These are phyloP conservation scores for Schizochytrium sp. DNA, from an alignment of 108 stramenopile genomes.

Conservation along the genomic window DNA sequence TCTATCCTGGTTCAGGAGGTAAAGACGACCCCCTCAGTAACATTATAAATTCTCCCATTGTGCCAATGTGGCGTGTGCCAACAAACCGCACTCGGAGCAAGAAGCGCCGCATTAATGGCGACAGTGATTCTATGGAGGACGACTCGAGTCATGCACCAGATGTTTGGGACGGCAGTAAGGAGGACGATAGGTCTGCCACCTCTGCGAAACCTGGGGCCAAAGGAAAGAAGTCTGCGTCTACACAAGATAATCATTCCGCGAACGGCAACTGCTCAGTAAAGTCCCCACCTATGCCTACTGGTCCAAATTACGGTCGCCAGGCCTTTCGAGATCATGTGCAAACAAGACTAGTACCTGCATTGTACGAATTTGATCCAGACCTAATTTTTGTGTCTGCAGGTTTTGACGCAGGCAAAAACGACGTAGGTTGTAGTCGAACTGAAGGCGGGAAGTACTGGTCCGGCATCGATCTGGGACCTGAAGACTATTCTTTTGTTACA, in stretches of 20 bases:
- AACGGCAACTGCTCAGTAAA: too few species aligned
- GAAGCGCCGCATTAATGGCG: conserved; percentile 22
- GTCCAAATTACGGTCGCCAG: conserved; percentile 31
- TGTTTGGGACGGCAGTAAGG: background rate
- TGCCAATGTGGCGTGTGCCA: conserved; percentile 33
- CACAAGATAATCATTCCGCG: too few species aligned
- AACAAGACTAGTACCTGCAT: conserved; percentile 63
- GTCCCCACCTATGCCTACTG: background rate
- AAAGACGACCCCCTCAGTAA: conserved; percentile 29
- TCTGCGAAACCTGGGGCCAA: too few species aligned
- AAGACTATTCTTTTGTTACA: conserved; percentile 97
- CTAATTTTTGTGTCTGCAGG: conserved; percentile 97
- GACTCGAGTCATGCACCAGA: background rate
- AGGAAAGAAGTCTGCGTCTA: too few species aligned
- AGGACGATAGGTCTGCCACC: too few species aligned
- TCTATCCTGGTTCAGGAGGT: conserved; percentile 70
- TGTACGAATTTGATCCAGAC: conserved; percentile 91
- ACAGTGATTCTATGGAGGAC: background rate
- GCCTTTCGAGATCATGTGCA: conserved; percentile 28
- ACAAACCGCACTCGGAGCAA: conserved; percentile 40
- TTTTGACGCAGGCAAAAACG: conserved; percentile 95
- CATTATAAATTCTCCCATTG: conserved; percentile 39
- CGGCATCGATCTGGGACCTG: conserved; percentile 92
- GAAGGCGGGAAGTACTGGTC: conserved; percentile 93
- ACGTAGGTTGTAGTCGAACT: conserved; percentile 92